Conservation (phyloP, 192 early-diverging fungal genomes). For the Coemansia sp. region DNA sequence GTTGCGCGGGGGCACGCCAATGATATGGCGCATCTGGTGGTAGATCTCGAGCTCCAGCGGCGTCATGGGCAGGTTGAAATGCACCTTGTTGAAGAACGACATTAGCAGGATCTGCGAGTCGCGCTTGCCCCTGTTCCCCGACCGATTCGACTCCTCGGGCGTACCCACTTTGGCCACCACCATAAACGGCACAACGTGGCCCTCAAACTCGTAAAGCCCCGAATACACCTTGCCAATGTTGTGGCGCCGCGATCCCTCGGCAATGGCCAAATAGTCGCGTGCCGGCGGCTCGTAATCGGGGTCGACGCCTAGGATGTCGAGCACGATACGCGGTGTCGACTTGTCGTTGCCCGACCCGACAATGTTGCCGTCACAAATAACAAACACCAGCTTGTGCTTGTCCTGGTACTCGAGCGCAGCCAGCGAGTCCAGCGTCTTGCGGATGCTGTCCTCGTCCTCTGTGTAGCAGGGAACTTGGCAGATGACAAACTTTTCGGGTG, state of each 20-base stretch:
- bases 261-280: slow-evolving; percentile 80
- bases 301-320: slow-evolving; percentile 90
- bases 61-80: slow-evolving; percentile 88
- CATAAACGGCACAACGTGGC: slow-evolving; percentile 89
- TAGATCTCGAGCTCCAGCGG: slow-evolving; percentile 95
- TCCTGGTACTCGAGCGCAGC: slow-evolving; percentile 75
- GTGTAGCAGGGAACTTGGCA: slow-evolving; percentile 96
- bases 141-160: slow-evolving; percentile 75
- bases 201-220: slow-evolving; percentile 87
- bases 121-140: slow-evolving; percentile 97
- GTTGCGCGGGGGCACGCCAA: slow-evolving; percentile 80
- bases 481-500: slow-evolving; percentile 93
- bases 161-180: slow-evolving; percentile 95
- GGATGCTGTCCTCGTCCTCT: slow-evolving; percentile 83
- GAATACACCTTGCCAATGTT: slow-evolving; percentile 98
- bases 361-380: slow-evolving; percentile 91
- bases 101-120: slow-evolving; percentile 97
- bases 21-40: slow-evolving; percentile 96
- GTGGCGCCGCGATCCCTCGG: slow-evolving; percentile 85
- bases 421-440: slow-evolving; percentile 81
- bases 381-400: slow-evolving; percentile 85
- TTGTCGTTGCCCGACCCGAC: slow-evolving; percentile 93
- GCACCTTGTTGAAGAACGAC: slow-evolving; percentile 93
- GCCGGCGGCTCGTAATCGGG: slow-evolving; percentile 72
- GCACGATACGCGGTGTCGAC: slow-evolving; percentile 94